A percentile compares a stretch with the other conserved stretches of the same genome.
These are phyloP conservation scores for Wallemia mellicola DNA, from an alignment of 1,284 basidiomycete species.

Conservation along the genomic window DNA sequence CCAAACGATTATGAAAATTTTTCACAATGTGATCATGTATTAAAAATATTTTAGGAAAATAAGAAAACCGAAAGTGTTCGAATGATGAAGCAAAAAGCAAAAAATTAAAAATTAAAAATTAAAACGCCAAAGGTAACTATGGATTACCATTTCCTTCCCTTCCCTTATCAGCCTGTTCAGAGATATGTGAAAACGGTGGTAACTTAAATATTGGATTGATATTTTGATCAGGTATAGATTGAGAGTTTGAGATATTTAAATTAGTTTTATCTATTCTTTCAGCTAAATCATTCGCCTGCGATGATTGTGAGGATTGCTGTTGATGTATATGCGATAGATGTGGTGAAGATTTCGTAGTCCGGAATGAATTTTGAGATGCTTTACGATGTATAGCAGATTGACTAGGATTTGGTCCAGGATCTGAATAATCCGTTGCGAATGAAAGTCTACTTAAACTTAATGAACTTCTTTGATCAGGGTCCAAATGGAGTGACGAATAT, in stretches of 20 bases:
- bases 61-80: too few species aligned
- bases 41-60: too few species aligned
- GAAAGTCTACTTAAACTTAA: slow-evolving; percentile 4
- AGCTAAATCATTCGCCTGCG: background rate
- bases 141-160: background rate
- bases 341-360: background rate
- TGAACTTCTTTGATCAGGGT: slow-evolving; percentile 31
- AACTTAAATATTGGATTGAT: background rate
- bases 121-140: background rate
- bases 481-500: slow-evolving; percentile 18
- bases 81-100: background rate
- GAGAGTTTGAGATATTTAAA: background rate
- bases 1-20: too few species aligned
- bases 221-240: background rate
- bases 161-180: background rate
- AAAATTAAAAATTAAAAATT: background rate
- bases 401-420: background rate
- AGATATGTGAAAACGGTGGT: background rate
- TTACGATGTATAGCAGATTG: background rate
- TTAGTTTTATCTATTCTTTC: background rate
- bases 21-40: too few species aligned
- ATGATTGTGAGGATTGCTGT: background rate
- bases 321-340: background rate
- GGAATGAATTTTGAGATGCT: background rate
- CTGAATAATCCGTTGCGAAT: background rate